These are phyloP conservation scores for Aspergillus funiculosus DNA, from an alignment of 495 filamentous ascomycete genomes.

Conservation along the genomic window DNA sequence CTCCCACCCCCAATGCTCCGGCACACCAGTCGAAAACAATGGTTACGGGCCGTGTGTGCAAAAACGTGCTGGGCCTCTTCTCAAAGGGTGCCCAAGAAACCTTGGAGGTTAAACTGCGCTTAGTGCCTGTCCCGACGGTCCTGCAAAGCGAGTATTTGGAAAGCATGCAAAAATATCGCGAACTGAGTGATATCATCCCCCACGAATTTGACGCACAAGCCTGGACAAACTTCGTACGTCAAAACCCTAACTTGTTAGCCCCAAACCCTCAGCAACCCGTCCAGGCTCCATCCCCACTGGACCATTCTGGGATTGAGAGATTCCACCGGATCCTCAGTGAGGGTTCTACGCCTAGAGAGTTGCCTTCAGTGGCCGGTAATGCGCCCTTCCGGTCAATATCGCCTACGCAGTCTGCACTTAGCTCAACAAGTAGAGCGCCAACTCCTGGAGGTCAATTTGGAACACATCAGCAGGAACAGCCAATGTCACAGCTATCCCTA, in stretches of 20 bases:
- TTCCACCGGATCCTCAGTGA: constrained; percentile 48
- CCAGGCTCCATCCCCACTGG: constrained; percentile 38
- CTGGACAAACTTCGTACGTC: constrained; percentile 60
- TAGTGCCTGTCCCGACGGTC: constrained; percentile 74
- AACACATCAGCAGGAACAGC: constrained; percentile 21
- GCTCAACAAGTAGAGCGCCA: constrained; percentile 30
- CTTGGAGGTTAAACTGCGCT: constrained; percentile 85
- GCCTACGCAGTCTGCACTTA: constrained; percentile 32
- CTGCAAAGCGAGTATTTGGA: constrained; percentile 64
- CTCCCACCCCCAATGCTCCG: constrained; percentile 48
- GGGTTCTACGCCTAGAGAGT: constrained; percentile 40
- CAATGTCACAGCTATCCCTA: constrained; percentile 10
- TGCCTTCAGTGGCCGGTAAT: constrained; percentile 27
- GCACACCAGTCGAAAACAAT: constrained; percentile 62
- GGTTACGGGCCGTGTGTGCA: constrained; percentile 85
- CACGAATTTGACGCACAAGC: constrained; percentile 62
- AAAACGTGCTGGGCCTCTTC: constrained; percentile 77
- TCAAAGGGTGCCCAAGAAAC: constrained; percentile 80
- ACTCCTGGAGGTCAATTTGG: constrained; percentile 30
- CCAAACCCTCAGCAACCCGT: constrained; percentile 28
- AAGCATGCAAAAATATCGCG: constrained; percentile 56
- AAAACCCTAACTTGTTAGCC: constrained; percentile 49
- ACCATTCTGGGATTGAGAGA: constrained; percentile 50
- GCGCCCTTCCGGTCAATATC: constrained; percentile 32
- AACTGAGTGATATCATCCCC: constrained; percentile 54